phyloP scores from a whole-genome alignment of 441 rosid genomes.

The Populus hybrid region DNA sequence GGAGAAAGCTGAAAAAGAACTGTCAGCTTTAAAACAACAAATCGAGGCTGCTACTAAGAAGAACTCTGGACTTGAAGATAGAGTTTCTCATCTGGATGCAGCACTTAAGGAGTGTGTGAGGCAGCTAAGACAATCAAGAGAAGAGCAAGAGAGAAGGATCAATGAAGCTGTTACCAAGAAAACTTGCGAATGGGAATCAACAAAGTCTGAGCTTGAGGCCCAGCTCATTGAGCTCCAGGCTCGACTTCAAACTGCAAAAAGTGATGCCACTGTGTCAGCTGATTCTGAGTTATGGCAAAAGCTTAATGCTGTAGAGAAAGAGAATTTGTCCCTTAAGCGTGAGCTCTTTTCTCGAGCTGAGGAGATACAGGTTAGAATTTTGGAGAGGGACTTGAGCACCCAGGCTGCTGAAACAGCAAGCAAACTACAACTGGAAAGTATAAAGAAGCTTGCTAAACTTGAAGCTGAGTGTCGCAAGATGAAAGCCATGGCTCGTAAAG shows the following conservation, averaged over 20 bases:
- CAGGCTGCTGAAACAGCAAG: conserved; percentile 88
- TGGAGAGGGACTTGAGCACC: conserved; percentile 77
- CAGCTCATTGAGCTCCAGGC: conserved; percentile 45
- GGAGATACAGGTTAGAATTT: conserved; percentile 53
- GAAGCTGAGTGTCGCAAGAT: conserved; percentile 80
- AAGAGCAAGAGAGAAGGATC: conserved; percentile 72
- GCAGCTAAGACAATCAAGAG: conserved; percentile 60
- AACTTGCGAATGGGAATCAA: conserved; percentile 57
- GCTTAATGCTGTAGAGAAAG: conserved; percentile 57
- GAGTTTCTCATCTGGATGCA: conserved; percentile 78
- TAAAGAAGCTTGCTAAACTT: conserved; percentile 69
- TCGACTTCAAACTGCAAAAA: conserved; percentile 36
- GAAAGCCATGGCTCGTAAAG: conserved; percentile 51
- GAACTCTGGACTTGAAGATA: conserved; percentile 63
- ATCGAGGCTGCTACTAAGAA: conserved; percentile 55
- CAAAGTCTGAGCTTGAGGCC: conserved; percentile 51
- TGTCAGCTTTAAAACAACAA: conserved; percentile 52
- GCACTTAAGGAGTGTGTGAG: conserved; percentile 64
- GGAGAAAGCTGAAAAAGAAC: conserved; percentile 91
- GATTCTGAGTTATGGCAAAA: conserved; percentile 41
- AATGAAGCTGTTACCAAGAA: conserved; percentile 50
- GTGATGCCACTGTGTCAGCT: conserved; percentile 28
- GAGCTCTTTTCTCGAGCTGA: conserved; percentile 51
- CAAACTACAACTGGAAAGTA: conserved; percentile 78
- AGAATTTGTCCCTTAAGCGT: conserved; percentile 52